Evolutionary conservation across 108 stramenopile genomes (phyloP), one percentile per base, ranked within the genome.

Genomic region (Pseudonitzschia pungens): DNA sequence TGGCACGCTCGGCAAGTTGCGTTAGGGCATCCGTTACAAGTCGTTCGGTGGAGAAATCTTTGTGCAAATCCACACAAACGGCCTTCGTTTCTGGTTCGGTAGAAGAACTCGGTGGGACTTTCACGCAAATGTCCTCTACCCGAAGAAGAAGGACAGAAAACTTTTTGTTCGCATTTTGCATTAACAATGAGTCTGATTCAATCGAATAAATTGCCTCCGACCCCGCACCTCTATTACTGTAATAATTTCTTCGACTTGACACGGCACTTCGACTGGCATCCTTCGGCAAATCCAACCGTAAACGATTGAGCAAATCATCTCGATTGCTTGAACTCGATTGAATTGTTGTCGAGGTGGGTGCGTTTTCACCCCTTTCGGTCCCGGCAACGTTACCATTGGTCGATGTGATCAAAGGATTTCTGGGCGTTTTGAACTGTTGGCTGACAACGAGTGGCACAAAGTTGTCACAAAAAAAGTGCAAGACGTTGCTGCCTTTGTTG

Each of bases 71-170:
- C 28, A 84, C 68, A 40, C 54, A 73, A 26, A 57, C n/a, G 28
- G 68, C 72, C 7, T 33, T 62, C 18, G 33, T 14, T 42, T 42
- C 65, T 31, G 27, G 60, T 14, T 41, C 40, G 36, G 36, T 5
- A 36, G 36, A 6, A 36, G 36, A 60, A 51, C 69, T 50, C 10
- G 79, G 44, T 21, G 54, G 27, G 4, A 70, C 50, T 36, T 42
- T 45, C 16, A 80, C 57, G 21, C 69, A 54, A 15, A 85, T 31
- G 55, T 85, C 84, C 32, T 76, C 77, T 12, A 85, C 84, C 28
- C 84, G 77, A 32, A 85, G 63, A 0, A 85, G 53, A 69, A 72
- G 70, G 59, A 62, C 74, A 62, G 69, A 77, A 42, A 64, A 28
- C 31, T 72, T 72, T 15, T 31, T n/a, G 31, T 26, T 26, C 20